Percentiles rank a stretch among this genome's conserved stretches.
Evolutionary conservation across 1,139 yeast genomes (phyloP).

Genomic region (Geotrichum citri-aurantii): DNA sequence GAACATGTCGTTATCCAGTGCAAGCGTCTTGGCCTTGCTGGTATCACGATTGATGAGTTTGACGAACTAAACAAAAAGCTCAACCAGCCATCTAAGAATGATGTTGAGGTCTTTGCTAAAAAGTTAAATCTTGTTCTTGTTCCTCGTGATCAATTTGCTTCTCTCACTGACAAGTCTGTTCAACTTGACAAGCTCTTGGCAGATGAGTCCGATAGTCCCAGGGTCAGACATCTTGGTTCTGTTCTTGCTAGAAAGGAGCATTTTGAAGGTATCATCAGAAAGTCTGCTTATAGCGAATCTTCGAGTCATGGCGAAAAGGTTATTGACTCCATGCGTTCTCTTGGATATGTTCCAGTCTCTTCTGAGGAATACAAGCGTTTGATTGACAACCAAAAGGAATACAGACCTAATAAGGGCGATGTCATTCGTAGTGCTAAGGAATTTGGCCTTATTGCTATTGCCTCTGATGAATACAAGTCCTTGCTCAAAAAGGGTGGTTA

Average conservation of each 20-base stretch:
- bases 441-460: conserved; percentile 38
- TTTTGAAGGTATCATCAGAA: conserved; percentile 33
- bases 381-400: conserved; percentile 32
- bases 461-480: conserved; percentile 35
- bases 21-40: conserved; percentile 28
- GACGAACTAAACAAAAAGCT: conserved; percentile 21
- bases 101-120: conserved; percentile 46
- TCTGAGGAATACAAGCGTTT: conserved; percentile 37
- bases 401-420: conserved; percentile 37
- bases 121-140: conserved; percentile 47
- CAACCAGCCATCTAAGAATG: conserved; percentile 28
- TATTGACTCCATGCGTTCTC: conserved; percentile 32
- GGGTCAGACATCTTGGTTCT: conserved; percentile 25
- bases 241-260: conserved; percentile 36
- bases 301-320: conserved; percentile 29
- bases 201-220: conserved; percentile 10
- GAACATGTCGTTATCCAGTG: conserved; percentile 30
- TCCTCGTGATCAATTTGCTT: conserved; percentile 42
- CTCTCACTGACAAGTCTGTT: conserved; percentile 17
- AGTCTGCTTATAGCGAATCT: conserved; percentile 19
- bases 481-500: conserved; percentile 25
- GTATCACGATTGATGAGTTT: conserved; percentile 25
- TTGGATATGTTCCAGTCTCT: conserved; percentile 37
- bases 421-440: conserved; percentile 37
- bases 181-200: conserved; percentile 8